Base-by-base conservation (phyloP, 345 rosid species). In the Aegle marmelos region DNA sequence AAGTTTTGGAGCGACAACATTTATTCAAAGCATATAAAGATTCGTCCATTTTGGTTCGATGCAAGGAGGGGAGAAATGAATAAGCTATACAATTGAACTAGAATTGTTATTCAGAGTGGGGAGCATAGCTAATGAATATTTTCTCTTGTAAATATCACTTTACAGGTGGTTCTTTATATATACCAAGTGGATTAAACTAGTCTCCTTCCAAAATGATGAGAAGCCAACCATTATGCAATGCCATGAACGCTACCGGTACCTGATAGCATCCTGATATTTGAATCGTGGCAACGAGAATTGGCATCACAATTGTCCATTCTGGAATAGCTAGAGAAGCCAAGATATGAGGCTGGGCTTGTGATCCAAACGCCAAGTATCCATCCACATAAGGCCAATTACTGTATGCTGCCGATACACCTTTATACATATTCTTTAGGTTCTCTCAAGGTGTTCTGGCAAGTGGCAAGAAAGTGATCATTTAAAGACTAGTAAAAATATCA, bases 241-340 rank as follows among this genome's bases (percentile, higher is more conserved):
- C 50, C 1, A 45, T 13, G 50, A 45, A 45, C 16, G 17, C 0
- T 5, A 30, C 33, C 71, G 24, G 2, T 77, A 83, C 91, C 90
- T 87, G 91, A 83, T 76, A 87, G 87, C 90, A 89, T 73, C 89
- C 92, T 37, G 87, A 82, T 69, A 89, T 89, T 64, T 87, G 92
- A 76, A 84, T 75, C 50, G 84, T 87, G 1, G 90, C 88, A 76
- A 89, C 83, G 60, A 86, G 65, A 70, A 86, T 87, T 62, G 88
- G 89, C 88, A 89, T 89, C 37, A 87, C 72, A 54, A 84, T 80
- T n/a, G 89, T 81, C 90, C 92, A 89, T 72, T 79, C 73, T 24
- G 89, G 90, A 60, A 76, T 66, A 8, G 81, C 81, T 62, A 89
- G 81, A 30, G 90, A 89, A 28, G 88, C 78, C 80, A 84, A 63